Evolutionary conservation across 768 basidiomycete species (phyloP).

Genomic region (Tylopilus rubrobrunneus): DNA sequence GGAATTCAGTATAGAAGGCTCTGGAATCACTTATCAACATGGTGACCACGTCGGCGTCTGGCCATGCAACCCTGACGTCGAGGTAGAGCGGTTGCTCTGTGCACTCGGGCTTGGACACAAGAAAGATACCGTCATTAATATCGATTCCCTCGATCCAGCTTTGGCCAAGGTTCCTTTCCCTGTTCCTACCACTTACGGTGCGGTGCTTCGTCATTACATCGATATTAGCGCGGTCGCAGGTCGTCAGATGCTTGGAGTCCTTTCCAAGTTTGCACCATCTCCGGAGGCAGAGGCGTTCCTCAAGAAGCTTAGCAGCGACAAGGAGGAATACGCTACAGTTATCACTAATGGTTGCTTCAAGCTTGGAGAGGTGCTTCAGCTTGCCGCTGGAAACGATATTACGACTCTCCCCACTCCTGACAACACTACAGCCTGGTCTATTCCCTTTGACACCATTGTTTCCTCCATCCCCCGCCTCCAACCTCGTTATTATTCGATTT

Average conservation of each 20-base stretch:
- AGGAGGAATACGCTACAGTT: slow-evolving; percentile 78
- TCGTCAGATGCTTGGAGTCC: slow-evolving; percentile 84
- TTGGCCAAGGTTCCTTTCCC: slow-evolving; percentile 99
- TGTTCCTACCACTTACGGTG: slow-evolving; percentile 89
- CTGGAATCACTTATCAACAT: slow-evolving; percentile 97
- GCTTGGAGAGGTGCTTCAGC: slow-evolving; percentile 88
- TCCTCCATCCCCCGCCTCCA: slow-evolving; percentile 92
- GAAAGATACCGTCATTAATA: slow-evolving; percentile 79
- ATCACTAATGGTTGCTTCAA: slow-evolving; percentile 83
- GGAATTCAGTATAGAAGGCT: slow-evolving; percentile 91
- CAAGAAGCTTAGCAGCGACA: slow-evolving; percentile 76
- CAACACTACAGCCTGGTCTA: slow-evolving; percentile 82
- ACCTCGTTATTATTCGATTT: slow-evolving; percentile 98
- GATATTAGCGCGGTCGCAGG: slow-evolving; percentile 94
- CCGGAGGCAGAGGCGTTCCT: slow-evolving; percentile 72
- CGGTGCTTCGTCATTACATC: slow-evolving; percentile 94
- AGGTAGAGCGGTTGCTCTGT: slow-evolving; percentile 85
- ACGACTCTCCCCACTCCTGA: slow-evolving; percentile 51
- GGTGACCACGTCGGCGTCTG: slow-evolving; percentile 98
- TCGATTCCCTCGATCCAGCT: slow-evolving; percentile 96
- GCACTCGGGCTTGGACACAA: slow-evolving; percentile 81
- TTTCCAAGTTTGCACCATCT: slow-evolving; percentile 86
- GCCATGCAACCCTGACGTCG: slow-evolving; percentile 91
- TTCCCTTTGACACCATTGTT: slow-evolving; percentile 96
- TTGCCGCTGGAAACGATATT: slow-evolving; percentile 80